A percentile compares a stretch with the other conserved stretches of the same genome.
Evolutionary conservation across 1,139 yeast species (phyloP).

Genomic region (Kazachstania sp.): DNA sequence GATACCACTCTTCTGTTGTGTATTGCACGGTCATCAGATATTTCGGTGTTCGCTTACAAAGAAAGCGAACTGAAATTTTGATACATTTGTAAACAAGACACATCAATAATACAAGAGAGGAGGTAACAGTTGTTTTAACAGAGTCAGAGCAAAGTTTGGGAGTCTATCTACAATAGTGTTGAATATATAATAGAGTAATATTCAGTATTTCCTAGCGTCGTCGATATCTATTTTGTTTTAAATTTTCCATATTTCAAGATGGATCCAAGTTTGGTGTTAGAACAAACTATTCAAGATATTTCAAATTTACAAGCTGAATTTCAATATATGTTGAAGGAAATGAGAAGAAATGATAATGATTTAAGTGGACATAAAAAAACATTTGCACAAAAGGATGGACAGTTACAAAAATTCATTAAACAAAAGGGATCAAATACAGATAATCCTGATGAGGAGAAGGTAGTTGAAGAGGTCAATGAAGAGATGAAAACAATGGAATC

Average conservation of each 20-base stretch:
- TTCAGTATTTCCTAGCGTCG: not conserved
- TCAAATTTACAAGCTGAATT: conserved; percentile 88
- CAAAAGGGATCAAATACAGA: conserved; percentile 75
- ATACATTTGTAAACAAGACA: too few relatives aligned
- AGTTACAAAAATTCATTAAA: conserved; percentile 72
- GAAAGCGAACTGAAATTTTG: too few relatives aligned
- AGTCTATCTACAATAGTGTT: too few relatives aligned
- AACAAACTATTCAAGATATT: conserved; percentile 65
- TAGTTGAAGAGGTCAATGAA: conserved; percentile 58
- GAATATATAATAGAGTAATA: too few relatives aligned
- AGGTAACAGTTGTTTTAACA: too few relatives aligned
- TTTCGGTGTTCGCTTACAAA: too few relatives aligned
- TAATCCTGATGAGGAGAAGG: conserved; percentile 72
- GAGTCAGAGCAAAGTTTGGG: too few relatives aligned
- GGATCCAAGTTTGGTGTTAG: conserved; percentile 73
- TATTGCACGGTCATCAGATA: too few relatives aligned
- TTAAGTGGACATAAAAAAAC: conserved; percentile 60
- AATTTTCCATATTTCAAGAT: conserved; percentile 25
- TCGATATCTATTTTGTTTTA: not conserved
- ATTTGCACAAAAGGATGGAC: conserved; percentile 63
- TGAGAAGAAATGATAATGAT: conserved; percentile 60
- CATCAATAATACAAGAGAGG: too few relatives aligned
- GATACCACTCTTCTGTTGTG: too few relatives aligned
- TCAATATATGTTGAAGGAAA: conserved; percentile 70
- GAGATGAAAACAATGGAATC: conserved; percentile 54